Percentiles rank a stretch among this genome's conserved stretches.
Conservation (phyloP, 768 basidiomycete genomes). For the Suillus variegatus region DNA sequence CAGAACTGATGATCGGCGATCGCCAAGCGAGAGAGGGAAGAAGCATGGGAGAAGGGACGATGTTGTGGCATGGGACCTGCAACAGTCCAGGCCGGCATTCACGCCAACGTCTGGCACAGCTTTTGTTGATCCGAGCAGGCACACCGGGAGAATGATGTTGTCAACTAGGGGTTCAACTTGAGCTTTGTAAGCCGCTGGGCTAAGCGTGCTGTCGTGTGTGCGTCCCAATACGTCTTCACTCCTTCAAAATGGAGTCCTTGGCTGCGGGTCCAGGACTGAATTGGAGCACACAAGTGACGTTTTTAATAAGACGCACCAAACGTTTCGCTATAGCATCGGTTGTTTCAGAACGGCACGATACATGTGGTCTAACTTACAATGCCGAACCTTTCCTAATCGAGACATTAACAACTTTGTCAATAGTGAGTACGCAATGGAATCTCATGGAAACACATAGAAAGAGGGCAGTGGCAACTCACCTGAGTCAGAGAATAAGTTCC, state of each 20-base stretch:
- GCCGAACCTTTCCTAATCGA: too few relatives aligned
- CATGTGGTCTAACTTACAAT: too few relatives aligned
- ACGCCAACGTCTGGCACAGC: not conserved
- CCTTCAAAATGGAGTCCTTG: not conserved
- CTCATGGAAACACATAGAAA: not conserved
- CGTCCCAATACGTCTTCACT: not conserved
- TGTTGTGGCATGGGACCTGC: not conserved
- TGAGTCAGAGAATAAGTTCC: too few relatives aligned
- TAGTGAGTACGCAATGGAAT: not conserved
- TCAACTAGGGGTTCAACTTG: not conserved
- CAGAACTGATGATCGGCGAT: not conserved
- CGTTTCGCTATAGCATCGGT: not conserved
- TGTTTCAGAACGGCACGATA: too few relatives aligned
- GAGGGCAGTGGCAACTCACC: too few relatives aligned
- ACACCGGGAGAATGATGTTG: not conserved
- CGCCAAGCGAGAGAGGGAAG: not conserved
- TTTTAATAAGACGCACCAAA: not conserved
- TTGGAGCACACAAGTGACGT: not conserved
- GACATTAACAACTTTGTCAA: too few relatives aligned
- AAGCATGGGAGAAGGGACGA: not conserved
- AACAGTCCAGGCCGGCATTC: not conserved
- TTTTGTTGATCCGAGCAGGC: not conserved
- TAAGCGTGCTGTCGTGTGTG: not conserved
- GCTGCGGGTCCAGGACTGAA: not conserved
- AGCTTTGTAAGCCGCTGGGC: not conserved